These are phyloP conservation scores for Austroboletus novae-zelandiae DNA, from an alignment of 1,284 basidiomycete species.

Conservation along the genomic window DNA sequence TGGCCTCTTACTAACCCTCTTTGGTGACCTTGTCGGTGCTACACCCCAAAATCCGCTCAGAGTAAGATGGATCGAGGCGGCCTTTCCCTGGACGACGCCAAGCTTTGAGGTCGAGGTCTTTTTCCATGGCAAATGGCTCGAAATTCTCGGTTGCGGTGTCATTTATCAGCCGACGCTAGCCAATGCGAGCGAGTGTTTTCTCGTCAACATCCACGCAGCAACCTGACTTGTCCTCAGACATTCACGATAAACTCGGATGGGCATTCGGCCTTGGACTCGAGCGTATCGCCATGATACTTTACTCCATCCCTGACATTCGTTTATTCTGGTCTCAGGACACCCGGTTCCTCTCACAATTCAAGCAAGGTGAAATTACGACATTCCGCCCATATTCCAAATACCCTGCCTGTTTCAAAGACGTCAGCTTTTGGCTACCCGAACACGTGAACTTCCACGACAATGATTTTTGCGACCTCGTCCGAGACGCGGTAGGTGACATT, in stretches of 20 bases:
- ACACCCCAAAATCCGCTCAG: slow-evolving; percentile 65
- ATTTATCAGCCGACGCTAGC: slow-evolving; percentile 88
- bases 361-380: slow-evolving; percentile 66
- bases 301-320: slow-evolving; percentile 97
- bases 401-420: slow-evolving; percentile 86
- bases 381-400: slow-evolving; percentile 91
- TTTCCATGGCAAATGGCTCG: slow-evolving; percentile 96
- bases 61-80: slow-evolving; percentile 97
- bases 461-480: slow-evolving; percentile 93
- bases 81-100: slow-evolving; percentile 97
- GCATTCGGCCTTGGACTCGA: slow-evolving; percentile 98
- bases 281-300: slow-evolving; percentile 97
- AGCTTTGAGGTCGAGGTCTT: slow-evolving; percentile 98
- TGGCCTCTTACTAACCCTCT: slow-evolving; percentile 81
- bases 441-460: slow-evolving; percentile 77
- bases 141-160: slow-evolving; percentile 94
- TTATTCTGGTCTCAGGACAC: slow-evolving; percentile 94
- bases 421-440: slow-evolving; percentile 86
- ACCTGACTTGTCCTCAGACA: slow-evolving; percentile 46
- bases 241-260: slow-evolving; percentile 89
- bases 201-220: background rate
- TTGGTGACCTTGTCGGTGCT: slow-evolving; percentile 56
- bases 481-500: slow-evolving; percentile 89
- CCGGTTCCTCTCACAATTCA: slow-evolving; percentile 89
- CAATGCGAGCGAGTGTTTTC: slow-evolving; percentile 66